Percentiles rank a stretch among this genome's conserved stretches.
phyloP scores from a whole-genome alignment of 352 stramenopile genomes.

The Globisporangium barbulae region DNA sequence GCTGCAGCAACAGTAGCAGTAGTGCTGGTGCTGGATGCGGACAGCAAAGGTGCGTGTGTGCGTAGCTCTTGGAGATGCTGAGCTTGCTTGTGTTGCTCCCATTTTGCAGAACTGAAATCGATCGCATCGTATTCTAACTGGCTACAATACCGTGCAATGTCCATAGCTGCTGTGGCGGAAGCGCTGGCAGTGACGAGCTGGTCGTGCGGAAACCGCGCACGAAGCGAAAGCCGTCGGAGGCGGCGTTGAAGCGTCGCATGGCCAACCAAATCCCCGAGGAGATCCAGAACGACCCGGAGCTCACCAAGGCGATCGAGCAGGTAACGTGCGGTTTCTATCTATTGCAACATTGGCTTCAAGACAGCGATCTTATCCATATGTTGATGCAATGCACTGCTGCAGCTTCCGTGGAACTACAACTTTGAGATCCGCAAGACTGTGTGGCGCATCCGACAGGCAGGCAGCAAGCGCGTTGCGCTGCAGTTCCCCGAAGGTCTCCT shows the following conservation, averaged over 20 bases:
- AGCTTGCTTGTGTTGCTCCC: background rate
- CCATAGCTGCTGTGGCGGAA: background rate
- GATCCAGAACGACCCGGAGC: constrained; percentile 85
- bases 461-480: constrained; percentile 92
- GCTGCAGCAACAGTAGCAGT: constrained; percentile 5
- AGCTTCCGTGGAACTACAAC: constrained; percentile 98
- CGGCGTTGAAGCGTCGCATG: constrained; percentile 62
- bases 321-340: constrained; percentile 11
- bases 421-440: constrained; percentile 99
- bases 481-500: constrained; percentile 99
- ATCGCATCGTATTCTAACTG: background rate
- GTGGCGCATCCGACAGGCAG: constrained; percentile 90
- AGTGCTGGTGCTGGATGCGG: constrained; percentile 8
- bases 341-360: background rate
- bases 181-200: constrained; percentile 9
- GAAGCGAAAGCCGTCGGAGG: constrained; percentile 64
- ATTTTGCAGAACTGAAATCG: background rate
- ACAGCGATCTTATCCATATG: background rate
- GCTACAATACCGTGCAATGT: background rate
- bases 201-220: constrained; percentile 38
- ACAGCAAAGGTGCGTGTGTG: constrained; percentile 2
- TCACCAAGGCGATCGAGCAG: constrained; percentile 91
- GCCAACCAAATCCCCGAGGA: constrained; percentile 88
- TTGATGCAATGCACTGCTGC: background rate
- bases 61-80: background rate